Base-by-base conservation (phyloP, 768 basidiomycete genomes). In the Porpolomopsis calyptriformis region DNA sequence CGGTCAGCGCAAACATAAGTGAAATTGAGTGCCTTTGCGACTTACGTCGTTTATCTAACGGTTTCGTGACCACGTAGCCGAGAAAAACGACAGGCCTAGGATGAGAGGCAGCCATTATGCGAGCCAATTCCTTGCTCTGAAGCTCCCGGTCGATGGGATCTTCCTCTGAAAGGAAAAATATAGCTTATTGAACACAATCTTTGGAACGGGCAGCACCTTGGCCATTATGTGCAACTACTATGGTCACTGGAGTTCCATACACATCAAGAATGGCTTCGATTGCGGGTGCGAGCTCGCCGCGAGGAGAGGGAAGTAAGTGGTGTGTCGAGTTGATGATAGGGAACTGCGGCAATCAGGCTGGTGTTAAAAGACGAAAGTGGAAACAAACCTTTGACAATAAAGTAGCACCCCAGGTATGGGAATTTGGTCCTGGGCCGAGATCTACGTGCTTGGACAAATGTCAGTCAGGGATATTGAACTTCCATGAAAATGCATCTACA, bases 221-320 rank as follows among this genome's bases (percentile, higher is more conserved):
- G 4, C 91, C 91, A 57, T 94, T 93, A 53, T 94, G 91, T 0
- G 87, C 73, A 8, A 93, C 85, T n/a, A 93, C 69, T 0, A 92
- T 87, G 4, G 80, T 81, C 14, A 92, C 76, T 43, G 76, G 72
- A 0, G 79, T 81, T 1, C 89, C 88, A 52, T 79, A 83, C 5
- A 89, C 69, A 43, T 91, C 83, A 11, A 93, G 65, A 2, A 85
- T 72, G 2, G 89, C 89, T 60, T 89, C 85, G 25, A 93, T 93
- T 1, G 89, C 89, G 0, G 89, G 89, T 2, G 88, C 89, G 20
- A 93, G 77, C 59, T 92, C 90, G 6, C 86, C 85, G 46, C 74
- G 60, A 16, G 91, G 91, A 1, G 89, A 92, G 0, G 91, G 90
- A 33, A 93, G 72, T 1, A 93, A 70, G 56, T 92, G 86, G 56